A percentile compares a stretch with the other conserved stretches of the same genome.
phyloP scores from a whole-genome alignment of 352 stramenopile species.

The Globisporangium viniferum region DNA sequence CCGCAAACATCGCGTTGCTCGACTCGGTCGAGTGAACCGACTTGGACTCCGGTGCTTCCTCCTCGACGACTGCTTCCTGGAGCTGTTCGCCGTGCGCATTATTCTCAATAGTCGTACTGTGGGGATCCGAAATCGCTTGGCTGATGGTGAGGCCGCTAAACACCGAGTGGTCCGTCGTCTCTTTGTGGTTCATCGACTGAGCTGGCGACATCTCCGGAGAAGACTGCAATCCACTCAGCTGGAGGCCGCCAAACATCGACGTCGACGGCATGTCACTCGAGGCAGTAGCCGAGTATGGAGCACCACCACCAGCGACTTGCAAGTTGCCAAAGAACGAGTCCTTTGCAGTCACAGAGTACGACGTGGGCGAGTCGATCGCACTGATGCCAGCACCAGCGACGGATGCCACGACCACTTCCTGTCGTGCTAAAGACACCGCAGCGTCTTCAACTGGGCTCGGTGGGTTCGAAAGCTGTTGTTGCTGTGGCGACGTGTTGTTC shows the following conservation, averaged over 20 bases:
- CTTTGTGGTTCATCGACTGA: slow-evolving; percentile 3
- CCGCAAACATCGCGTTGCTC: slow-evolving; percentile 12
- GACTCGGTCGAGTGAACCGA: slow-evolving; percentile 7
- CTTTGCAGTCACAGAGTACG: slow-evolving; percentile 11
- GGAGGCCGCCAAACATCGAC: slow-evolving; percentile 41
- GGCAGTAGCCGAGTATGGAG: background rate
- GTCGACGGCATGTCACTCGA: background rate
- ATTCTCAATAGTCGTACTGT: background rate
- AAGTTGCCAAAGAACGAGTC: slow-evolving; percentile 51
- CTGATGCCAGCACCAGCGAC: background rate
- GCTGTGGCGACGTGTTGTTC: background rate
- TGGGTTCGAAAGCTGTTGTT: slow-evolving; percentile 8
- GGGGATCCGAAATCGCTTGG: background rate
- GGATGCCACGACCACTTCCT: background rate
- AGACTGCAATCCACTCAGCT: slow-evolving; percentile 30
- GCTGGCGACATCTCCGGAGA: slow-evolving; percentile 1
- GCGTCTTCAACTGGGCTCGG: slow-evolving; percentile 4
- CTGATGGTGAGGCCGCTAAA: slow-evolving; percentile 15
- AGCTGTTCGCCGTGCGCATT: background rate
- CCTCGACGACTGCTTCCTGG: background rate
- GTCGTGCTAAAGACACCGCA: background rate
- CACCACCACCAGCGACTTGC: slow-evolving; percentile 2
- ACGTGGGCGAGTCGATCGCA: slow-evolving; percentile 34
- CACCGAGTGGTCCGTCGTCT: slow-evolving; percentile 5
- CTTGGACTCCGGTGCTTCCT: background rate